Percentiles rank a stretch among this genome's conserved stretches.
Conservation (phyloP, 257 asterid genomes). For the Coffea eugenioides region DNA sequence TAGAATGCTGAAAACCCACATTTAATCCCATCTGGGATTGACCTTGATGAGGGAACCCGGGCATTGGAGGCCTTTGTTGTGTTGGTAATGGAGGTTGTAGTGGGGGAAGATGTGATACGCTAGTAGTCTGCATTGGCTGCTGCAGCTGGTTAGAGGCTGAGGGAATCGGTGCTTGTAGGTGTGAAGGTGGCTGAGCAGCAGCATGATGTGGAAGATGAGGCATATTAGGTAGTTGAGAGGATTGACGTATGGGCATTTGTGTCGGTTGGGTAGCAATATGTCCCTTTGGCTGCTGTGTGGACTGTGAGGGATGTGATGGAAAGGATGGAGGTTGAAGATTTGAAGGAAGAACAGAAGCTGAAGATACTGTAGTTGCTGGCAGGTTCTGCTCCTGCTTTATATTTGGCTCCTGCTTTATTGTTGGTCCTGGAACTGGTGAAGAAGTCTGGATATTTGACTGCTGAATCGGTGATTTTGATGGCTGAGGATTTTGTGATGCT, state of each 20-base stretch:
- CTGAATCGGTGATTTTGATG: constrained; percentile 43
- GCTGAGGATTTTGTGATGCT: constrained; percentile 54
- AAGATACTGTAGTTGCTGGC: constrained; percentile 32
- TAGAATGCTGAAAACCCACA: constrained; percentile 68
- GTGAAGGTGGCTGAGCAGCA: constrained; percentile 52
- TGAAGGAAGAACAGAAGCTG: constrained; percentile 46
- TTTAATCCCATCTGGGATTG: constrained; percentile 70
- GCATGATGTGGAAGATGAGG: constrained; percentile 64
- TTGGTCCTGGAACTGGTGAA: constrained; percentile 42
- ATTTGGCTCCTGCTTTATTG: constrained; percentile 50
- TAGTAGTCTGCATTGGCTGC: constrained; percentile 56
- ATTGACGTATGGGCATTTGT: constrained; percentile 50
- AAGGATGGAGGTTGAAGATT: constrained; percentile 50
- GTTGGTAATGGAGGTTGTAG: constrained; percentile 67
- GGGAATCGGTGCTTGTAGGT: constrained; percentile 56
- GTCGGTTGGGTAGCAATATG: constrained; percentile 48
- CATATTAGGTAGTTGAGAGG: constrained; percentile 56
- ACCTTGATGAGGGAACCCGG: constrained; percentile 62
- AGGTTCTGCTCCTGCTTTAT: constrained; percentile 65
- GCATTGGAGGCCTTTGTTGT: constrained; percentile 58
- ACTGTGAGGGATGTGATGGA: constrained; percentile 55
- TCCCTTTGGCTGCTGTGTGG: constrained; percentile 54
- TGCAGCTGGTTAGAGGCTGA: constrained; percentile 59
- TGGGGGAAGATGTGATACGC: constrained; percentile 56
- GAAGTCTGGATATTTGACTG: constrained; percentile 48